A percentile compares a stretch with the other conserved stretches of the same genome.
Evolutionary conservation across 371 early-diverging fungal species (phyloP).

Genomic region (Rhizoclosmatium hyalinum): DNA sequence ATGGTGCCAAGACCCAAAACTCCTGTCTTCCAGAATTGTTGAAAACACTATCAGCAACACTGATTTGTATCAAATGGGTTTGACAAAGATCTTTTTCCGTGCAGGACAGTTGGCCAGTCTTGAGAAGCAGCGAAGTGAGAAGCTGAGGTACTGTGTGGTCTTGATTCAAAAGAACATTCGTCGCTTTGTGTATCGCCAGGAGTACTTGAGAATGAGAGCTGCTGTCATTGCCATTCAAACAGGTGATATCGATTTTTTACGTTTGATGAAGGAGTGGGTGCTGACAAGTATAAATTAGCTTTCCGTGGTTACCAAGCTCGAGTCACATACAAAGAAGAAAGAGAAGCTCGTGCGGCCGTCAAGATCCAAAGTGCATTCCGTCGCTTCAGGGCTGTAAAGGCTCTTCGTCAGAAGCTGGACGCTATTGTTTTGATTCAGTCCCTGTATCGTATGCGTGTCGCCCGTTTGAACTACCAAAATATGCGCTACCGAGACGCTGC

Average conservation of each 20-base stretch:
- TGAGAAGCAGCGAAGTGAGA: slow-evolving; percentile 87
- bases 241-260: slow-evolving; percentile 21
- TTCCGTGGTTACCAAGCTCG: slow-evolving; percentile 71
- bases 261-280: neutral
- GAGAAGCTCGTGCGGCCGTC: slow-evolving; percentile 77
- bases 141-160: slow-evolving; percentile 79
- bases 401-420: slow-evolving; percentile 45
- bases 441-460: slow-evolving; percentile 28
- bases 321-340: slow-evolving; percentile 55
- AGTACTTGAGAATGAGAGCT: slow-evolving; percentile 68
- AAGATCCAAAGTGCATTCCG: slow-evolving; percentile 77
- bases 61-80: slow-evolving; percentile 95
- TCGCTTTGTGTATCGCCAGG: slow-evolving; percentile 73
- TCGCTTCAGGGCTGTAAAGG: slow-evolving; percentile 69
- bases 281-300: slow-evolving; percentile 12
- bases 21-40: slow-evolving; percentile 67
- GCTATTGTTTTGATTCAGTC: slow-evolving; percentile 49
- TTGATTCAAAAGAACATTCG: slow-evolving; percentile 90
- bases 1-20: slow-evolving; percentile 66
- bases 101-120: slow-evolving; percentile 90
- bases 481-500: slow-evolving; percentile 76
- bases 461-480: slow-evolving; percentile 3
- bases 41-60: slow-evolving; percentile 71
- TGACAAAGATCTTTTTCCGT: slow-evolving; percentile 99
- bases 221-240: slow-evolving; percentile 53